A percentile compares a stretch with the other conserved stretches of the same genome.
These are phyloP conservation scores for Arabis alpina DNA, from an alignment of 345 rosid species.

Conservation along the genomic window DNA sequence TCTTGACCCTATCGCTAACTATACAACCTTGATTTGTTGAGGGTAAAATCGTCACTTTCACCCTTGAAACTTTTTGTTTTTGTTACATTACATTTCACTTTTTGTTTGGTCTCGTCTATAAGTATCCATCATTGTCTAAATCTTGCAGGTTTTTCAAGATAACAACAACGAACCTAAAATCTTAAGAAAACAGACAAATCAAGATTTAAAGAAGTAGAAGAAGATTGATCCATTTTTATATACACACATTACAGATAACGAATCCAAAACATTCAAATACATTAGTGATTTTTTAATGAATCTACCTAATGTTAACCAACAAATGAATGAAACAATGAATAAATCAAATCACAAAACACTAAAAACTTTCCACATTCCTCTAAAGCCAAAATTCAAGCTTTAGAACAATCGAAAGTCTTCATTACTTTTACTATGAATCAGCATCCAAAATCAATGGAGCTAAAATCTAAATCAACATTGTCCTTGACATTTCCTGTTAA, in stretches of 20 bases:
- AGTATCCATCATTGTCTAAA: background rate
- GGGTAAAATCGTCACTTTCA: constrained; percentile 12
- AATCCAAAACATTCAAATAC: constrained; percentile 15
- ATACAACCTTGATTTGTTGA: background rate
- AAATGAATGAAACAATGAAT: constrained; percentile 27
- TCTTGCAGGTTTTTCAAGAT: background rate
- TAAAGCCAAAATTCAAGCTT: background rate
- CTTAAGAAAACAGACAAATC: background rate
- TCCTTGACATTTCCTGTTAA: constrained; percentile 36
- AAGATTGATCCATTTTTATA: constrained; percentile 7
- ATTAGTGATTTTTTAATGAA: constrained; percentile 22
- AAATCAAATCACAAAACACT: constrained; percentile 32
- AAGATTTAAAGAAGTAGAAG: background rate
- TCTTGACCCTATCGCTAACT: constrained; percentile 28
- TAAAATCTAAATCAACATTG: background rate
- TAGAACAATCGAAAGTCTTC: constrained; percentile 2
- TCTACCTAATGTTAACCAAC: background rate
- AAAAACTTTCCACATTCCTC: background rate
- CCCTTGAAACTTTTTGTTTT: background rate
- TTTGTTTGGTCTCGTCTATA: background rate
- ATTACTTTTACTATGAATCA: constrained; percentile 3
- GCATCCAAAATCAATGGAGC: background rate
- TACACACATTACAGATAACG: constrained; percentile 22
- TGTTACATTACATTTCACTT: background rate
- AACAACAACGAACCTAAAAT: background rate